These are phyloP conservation scores for Chytriomyces confervae DNA, from an alignment of 192 early-diverging fungal genomes.

Conservation along the genomic window DNA sequence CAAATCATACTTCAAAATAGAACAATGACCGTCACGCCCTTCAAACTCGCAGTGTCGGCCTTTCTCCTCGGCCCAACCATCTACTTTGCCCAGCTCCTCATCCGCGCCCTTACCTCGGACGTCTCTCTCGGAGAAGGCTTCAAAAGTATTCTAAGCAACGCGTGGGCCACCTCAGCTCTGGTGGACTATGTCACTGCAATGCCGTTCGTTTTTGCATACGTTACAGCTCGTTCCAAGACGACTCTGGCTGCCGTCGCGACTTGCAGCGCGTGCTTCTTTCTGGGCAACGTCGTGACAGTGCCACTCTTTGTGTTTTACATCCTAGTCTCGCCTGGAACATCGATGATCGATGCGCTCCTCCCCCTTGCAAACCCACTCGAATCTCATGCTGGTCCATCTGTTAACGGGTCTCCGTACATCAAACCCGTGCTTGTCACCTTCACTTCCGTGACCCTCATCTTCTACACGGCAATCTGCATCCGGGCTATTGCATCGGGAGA, in stretches of 20 bases:
- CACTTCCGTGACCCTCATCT: not conserved
- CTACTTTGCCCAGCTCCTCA: slow-evolving; percentile 2
- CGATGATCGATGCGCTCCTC: not conserved
- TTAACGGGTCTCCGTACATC: not conserved
- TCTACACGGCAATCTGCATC: not conserved
- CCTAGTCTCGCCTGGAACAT: not conserved
- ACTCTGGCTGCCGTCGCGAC: not conserved
- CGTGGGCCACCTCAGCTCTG: slow-evolving; percentile 18
- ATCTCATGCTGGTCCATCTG: not conserved
- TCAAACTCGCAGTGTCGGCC: not conserved
- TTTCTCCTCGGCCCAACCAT: not conserved
- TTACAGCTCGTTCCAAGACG: not conserved
- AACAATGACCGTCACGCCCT: too few species aligned
- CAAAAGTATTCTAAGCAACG: not conserved
- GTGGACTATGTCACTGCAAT: slow-evolving; percentile 2
- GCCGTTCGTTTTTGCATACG: slow-evolving; percentile 14
- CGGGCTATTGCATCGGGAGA: not conserved
- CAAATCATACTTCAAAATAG: too few species aligned
- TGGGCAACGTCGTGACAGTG: slow-evolving; percentile 11
- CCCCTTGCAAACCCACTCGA: not conserved
- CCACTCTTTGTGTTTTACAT: not conserved
- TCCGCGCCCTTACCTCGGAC: not conserved
- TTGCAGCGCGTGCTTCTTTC: not conserved
- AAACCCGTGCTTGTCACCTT: not conserved
- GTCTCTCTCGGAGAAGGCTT: not conserved